Base-by-base conservation (phyloP, 768 basidiomycete species). In the Sporobolomyces roseus region DNA sequence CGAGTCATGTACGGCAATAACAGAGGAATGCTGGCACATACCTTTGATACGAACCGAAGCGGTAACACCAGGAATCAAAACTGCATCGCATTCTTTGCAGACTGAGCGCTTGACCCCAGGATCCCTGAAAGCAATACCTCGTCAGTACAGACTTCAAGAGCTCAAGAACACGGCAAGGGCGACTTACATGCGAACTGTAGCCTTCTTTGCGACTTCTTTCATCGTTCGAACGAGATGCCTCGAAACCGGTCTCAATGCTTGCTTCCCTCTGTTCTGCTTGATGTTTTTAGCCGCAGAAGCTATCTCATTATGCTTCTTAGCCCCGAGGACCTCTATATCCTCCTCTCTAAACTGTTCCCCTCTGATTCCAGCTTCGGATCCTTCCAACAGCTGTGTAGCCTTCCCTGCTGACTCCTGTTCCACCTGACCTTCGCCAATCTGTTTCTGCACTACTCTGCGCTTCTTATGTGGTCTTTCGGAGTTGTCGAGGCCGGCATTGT, bases 41-140 rank as follows among this genome's bases (percentile, higher is more conserved):
- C 91, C 78, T 79, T 85, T 85, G 12, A 88, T 78, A 4, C 90
- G 85, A 29, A 89, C 83, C 1, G 81, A 81, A 0, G 85, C 84
- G 1, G 88, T 86, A 1, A 83, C 70, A 17, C 91, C 91, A 0
- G 89, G 87, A 1, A 91, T 73, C 6, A 92, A 80, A 12, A 87
- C 81, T 0, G 81, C 77, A 63, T 84, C 81, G 75, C 91, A 93
- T 2, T 81, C 81, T 76, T 84, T 85, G 79, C 91, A 93, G 10
- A 91, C 74, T 2, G 86, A 85, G 16, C 91, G 86, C 77, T 93
- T 93, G n/a, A 93, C 82, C 1, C 83, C 80, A 0, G 91, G 90
- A 76, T 93, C 91, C 74, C 91, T 91, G 71, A 0, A 1, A 5
- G 10, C 38, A 17, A 23, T 0, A 16, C 8, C 16, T 46, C 45